phyloP scores from a whole-genome alignment of 1,284 basidiomycete genomes.

The Cerioporus squamosus region DNA sequence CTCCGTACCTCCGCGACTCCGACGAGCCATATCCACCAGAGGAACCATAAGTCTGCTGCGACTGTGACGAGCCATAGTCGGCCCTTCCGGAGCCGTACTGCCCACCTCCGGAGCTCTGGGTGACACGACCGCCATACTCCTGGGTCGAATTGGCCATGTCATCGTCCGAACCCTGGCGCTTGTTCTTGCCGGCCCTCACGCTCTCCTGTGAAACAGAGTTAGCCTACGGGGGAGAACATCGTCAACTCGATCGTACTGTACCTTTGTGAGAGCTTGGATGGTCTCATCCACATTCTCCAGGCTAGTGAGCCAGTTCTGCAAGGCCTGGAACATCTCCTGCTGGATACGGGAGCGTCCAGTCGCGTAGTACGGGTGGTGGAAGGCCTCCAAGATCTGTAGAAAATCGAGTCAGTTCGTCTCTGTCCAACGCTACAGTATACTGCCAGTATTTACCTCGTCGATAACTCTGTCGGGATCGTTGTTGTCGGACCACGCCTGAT shows the following conservation, averaged over 20 bases:
- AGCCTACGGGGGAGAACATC: neutral
- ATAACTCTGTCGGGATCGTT: slow-evolving; percentile 54
- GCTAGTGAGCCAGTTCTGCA: slow-evolving; percentile 63
- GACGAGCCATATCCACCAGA: neutral
- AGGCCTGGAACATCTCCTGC: slow-evolving; percentile 61
- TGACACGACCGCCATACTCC: slow-evolving; percentile 23
- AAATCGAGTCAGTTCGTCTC: neutral
- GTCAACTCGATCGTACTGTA: slow-evolving; percentile 19
- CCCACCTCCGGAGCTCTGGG: slow-evolving; percentile 14
- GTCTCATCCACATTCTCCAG: slow-evolving; percentile 48
- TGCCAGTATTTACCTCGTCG: slow-evolving; percentile 41
- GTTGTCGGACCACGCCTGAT: slow-evolving; percentile 59
- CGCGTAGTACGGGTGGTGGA: slow-evolving; percentile 74
- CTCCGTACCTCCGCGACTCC: slow-evolving; percentile 7
- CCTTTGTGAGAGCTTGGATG: slow-evolving; percentile 55
- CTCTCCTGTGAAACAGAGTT: slow-evolving; percentile 27
- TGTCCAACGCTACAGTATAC: neutral
- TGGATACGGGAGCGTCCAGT: slow-evolving; percentile 63
- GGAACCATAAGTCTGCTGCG: neutral
- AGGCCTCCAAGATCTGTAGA: slow-evolving; percentile 61
- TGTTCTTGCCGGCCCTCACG: slow-evolving; percentile 42
- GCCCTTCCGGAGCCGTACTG: slow-evolving; percentile 8
- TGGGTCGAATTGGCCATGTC: slow-evolving; percentile 29
- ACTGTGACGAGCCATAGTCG: slow-evolving; percentile 10
- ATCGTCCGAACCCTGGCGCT: slow-evolving; percentile 41